phyloP scores from a whole-genome alignment of 176 grass and related monocot species.

The Eleusine indica region DNA sequence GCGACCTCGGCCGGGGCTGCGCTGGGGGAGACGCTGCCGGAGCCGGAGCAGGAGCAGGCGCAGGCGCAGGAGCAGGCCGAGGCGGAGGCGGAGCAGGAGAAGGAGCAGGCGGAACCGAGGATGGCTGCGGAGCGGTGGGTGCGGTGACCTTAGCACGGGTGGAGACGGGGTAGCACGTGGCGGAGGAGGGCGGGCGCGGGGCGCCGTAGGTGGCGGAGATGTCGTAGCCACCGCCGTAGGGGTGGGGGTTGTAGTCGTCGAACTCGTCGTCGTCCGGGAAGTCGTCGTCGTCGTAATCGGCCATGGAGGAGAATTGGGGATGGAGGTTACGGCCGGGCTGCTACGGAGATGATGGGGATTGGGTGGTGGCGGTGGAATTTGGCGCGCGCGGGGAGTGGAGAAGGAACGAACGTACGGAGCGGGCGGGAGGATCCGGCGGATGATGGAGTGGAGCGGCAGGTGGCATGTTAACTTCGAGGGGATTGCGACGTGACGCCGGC shows the following conservation, averaged over 20 bases:
- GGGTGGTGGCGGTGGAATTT: not conserved
- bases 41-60: not conserved
- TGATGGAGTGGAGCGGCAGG: not conserved
- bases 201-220: constrained; percentile 63
- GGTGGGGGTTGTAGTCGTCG: constrained; percentile 83
- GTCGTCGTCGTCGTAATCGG: constrained; percentile 62
- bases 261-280: constrained; percentile 69
- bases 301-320: constrained; percentile 15
- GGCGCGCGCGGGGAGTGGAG: not conserved
- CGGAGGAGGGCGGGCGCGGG: constrained; percentile 48
- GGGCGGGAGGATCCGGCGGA: not conserved
- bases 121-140: constrained; percentile 17
- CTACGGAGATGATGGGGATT: not conserved
- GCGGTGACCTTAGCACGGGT: not conserved
- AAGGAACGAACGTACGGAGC: not conserved
- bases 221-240: constrained; percentile 89
- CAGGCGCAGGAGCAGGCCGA: not conserved
- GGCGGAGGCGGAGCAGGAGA: not conserved
- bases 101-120: not conserved
- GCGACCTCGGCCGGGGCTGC: not conserved
- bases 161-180: constrained; percentile 53
- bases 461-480: constrained; percentile 41
- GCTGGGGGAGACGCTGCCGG: not conserved
- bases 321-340: not conserved
- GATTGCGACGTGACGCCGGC: constrained; percentile 37